Evolutionary conservation across 75 land plant genomes (phyloP), one percentile per base, ranked within the genome.

Genomic region (Picea sitchensis): DNA sequence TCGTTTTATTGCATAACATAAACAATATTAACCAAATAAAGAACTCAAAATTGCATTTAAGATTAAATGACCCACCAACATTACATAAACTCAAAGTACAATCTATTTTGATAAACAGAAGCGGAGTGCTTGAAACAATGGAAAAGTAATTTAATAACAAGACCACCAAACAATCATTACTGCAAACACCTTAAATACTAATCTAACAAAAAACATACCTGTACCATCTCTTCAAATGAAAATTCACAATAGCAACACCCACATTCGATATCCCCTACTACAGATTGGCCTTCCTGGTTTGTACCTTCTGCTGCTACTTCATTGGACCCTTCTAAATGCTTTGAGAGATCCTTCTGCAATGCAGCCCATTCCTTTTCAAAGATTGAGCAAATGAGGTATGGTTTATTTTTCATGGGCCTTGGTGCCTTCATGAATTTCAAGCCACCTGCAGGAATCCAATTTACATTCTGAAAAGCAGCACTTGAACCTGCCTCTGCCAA

Each of bases 241-340:
- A 59, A 85, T 47, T 85, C 87, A 30, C 76, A 72, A 26, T 68
- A 85, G 56, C 87, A 85, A 62, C 86, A 83, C 18, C 87, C 86
- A 79, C 87, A 85, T 59, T 85, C 87, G 20, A 84, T 78, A 41
- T 54, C 36, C 60, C 76, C 74, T 20, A 44, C 74, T 9, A 56
- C 60, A 58, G 76, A 31, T 5, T n/a, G 59, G 61, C 38, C 14
- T 36, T 59, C 82, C 34, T 81, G 61, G 59, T 62, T 34, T 44
- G 7, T 3, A 65, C 62, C 51, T 36, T 61, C 75, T 2, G 54
- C 18, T 67, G 58, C 61, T n/a, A n/a, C 59, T 58, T 56, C 26
- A 59, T 26, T 56, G 15, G 15, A 57, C 18, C 14, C 11, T 36
- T 67, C 31, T 4, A 13, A 58, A 75, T 18, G 30, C 82, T 38